Evolutionary conservation across 164 flowering plant genomes (phyloP).

Genomic region (Tetrastigma voinierianum): DNA sequence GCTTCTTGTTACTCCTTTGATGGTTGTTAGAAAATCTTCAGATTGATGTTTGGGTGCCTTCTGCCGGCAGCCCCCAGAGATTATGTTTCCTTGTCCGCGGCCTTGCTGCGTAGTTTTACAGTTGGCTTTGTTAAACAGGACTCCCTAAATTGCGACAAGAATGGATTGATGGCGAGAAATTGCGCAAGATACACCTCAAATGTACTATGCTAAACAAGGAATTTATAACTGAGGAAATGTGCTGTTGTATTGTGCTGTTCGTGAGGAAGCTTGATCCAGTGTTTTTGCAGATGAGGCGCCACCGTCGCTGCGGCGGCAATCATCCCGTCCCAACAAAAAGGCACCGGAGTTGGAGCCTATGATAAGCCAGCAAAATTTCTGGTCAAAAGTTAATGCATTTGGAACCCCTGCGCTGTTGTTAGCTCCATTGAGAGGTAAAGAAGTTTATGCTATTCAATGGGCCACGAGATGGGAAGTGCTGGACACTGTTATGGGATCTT

Average conservation of each 20-base stretch:
- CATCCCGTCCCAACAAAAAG: constrained; percentile 97
- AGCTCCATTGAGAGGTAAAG: constrained; percentile 99
- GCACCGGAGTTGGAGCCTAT: constrained; percentile 96
- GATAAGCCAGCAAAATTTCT: constrained; percentile 93
- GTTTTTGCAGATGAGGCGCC: constrained; percentile 95
- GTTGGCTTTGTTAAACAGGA: constrained; percentile 38
- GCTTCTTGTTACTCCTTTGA: no score
- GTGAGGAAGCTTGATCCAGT: constrained; percentile 97
- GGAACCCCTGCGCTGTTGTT: constrained; percentile 97
- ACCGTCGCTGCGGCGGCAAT: constrained; percentile 97
- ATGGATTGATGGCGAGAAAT: constrained; percentile 81
- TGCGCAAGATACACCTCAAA: constrained; percentile 93
- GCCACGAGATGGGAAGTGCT: constrained; percentile 99
- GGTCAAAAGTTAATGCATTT: constrained; percentile 97
- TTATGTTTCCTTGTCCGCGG: not conserved
- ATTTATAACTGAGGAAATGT: constrained; percentile 98
- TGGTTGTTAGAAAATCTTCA: no score
- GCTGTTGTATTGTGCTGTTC: constrained; percentile 82
- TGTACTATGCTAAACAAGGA: constrained; percentile 95
- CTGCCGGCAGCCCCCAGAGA: not conserved
- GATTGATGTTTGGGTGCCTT: not conserved
- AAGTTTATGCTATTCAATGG: constrained; percentile 98
- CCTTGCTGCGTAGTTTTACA: not conserved
- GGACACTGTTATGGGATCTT: constrained; percentile 98
- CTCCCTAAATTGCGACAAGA: constrained; percentile 85